Evolutionary conservation across 306 rosid species (phyloP), one percentile per base, ranked within the genome.

Genomic region (Heteromeles arbutifolia): DNA sequence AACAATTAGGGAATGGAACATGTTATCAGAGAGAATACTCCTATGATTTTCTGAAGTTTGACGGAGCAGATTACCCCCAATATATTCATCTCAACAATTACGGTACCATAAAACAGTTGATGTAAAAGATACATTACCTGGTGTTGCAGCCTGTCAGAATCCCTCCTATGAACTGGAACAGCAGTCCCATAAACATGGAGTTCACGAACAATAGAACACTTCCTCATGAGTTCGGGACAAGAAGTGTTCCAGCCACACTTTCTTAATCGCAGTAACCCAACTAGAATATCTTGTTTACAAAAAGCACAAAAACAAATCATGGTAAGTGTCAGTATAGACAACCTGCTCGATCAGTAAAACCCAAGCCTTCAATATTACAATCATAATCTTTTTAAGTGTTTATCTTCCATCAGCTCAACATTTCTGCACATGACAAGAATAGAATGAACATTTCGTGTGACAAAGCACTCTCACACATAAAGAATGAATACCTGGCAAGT

Each of bases 141-240:
- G 84, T 95, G 99, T 76, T 95, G 99, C 71, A 92, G 86, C 86
- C 92, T 95, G 71, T 88, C 99, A 24, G 97, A 88, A 83, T 95
- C 97, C 72, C 29, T 81, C 32, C 99, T 97, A 74, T 95, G 99
- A 86, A 95, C 99, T 31, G 99, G 99, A 59, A 95, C 99, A 22
- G 99, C 99, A 74, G 97, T 95, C 66, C 99, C 99, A 76, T 95
- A 95, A 75, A 95, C 97, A 43, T 95, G 99, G 73, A 95, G 97
- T 78, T 95, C 99, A 8, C 99, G 99, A 73, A 95, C 90, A 78
- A 95, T 3, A 29, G 99, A 92, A 57, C 97, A 92, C n/a, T n/a
- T n/a, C n/a, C n/a, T n/a, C n/a, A n/a, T n/a, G n/a, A n/a, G n/a
- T n/a, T n/a, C n/a, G n/a, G n/a, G n/a, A n/a, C n/a, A n/a, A n/a